Base-by-base conservation (phyloP, 805 yeast species). In the Myxozyma neotropica region DNA sequence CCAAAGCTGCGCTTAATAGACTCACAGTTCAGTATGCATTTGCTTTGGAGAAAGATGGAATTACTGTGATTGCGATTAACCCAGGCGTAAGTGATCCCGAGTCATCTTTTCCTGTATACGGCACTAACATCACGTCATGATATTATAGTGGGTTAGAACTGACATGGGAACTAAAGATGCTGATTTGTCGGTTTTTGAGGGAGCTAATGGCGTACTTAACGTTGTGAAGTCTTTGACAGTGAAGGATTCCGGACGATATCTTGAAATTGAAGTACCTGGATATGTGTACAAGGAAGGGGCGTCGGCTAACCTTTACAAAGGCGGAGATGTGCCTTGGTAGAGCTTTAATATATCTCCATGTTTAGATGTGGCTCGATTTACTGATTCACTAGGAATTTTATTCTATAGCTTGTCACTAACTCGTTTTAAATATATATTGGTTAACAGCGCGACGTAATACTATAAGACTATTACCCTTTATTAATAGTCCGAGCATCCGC, bases 101-200 rank as follows among this genome's bases (percentile, higher is more conserved):
- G 12, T 5, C 45, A 4, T 6, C 35, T 15, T 27, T n/a, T 26
- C 3, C 15, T 4, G 19, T 13, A 24, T 26, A 2, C 26, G 36
- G 2, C 21, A 13, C n/a, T 13, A 4, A n/a, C 17, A n/a, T 15
- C 21, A n/a, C 7, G 10, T 8, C 7, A 38, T 8, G 12, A 17
- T 3, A 13, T 38, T 15, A 10, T 15, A 45, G 49, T 45, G 49
- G 49, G 27, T 24, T 13, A 17, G 23, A n/a, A 45, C 49, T 15
- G 48, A 44, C 26, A 44, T 44, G 48, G 48, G 48, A 3, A 26
- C 48, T 26, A 35, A 44, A 19, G n/a, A 26, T 26, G 48, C 36
- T 8, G 48, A 44, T 21, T n/a, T 44, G 19, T 27, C 49, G 15
- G 49, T 23, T 23, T 24, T n/a, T 3, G 38, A 45, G 15, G 49